Percentiles rank a stretch among this genome's conserved stretches.
These are phyloP conservation scores for Dendrobium nobile DNA, from an alignment of 106 monocot genomes.

Conservation along the genomic window DNA sequence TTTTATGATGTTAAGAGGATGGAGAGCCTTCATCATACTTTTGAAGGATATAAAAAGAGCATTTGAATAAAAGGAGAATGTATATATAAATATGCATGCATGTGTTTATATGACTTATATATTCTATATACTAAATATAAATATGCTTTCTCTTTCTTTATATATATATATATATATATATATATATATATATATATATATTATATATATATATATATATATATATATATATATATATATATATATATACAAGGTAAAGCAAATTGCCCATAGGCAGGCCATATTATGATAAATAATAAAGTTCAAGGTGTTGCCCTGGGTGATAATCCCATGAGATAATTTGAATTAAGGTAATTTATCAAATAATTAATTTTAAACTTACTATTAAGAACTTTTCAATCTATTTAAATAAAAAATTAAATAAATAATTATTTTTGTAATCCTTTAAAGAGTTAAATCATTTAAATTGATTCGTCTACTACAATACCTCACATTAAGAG, in stretches of 20 bases:
- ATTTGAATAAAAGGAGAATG: not conserved
- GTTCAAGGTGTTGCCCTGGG: too few species aligned
- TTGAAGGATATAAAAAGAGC: not conserved
- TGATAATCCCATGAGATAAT: too few species aligned
- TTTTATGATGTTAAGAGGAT: not conserved
- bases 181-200: too few species aligned
- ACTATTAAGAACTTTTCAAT: too few species aligned
- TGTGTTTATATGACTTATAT: not conserved
- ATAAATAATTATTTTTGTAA: not conserved
- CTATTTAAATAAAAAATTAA: not conserved
- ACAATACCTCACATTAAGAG: not conserved
- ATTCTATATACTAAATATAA: not conserved
- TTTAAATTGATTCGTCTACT: too few species aligned
- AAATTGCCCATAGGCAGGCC: not conserved
- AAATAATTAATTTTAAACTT: too few species aligned
- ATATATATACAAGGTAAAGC: not conserved
- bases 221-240: too few species aligned
- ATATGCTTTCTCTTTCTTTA: not conserved
- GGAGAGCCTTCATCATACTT: not conserved
- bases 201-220: too few species aligned
- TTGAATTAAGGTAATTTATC: too few species aligned
- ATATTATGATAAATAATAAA: too few species aligned
- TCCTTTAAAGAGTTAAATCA: not conserved
- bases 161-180: too few species aligned
- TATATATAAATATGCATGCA: not conserved